A percentile compares a stretch with the other conserved stretches of the same genome.
These are phyloP conservation scores for Trichoderma arundinaceum DNA, from an alignment of 2,329 filamentous ascomycete genomes.

Conservation along the genomic window DNA sequence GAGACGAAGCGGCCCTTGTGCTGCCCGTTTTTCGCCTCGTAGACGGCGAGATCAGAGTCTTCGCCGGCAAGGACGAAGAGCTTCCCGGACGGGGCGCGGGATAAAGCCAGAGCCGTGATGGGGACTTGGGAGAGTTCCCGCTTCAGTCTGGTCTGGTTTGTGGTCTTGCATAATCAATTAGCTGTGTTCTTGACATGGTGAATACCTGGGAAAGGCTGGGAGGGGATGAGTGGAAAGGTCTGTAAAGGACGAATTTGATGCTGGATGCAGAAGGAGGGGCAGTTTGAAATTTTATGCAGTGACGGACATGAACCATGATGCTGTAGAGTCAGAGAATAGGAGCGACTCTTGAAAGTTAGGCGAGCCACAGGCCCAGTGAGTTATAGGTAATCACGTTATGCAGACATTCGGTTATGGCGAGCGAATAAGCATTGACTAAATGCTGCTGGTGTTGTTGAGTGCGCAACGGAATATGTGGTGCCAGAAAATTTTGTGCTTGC, in stretches of 20 bases:
- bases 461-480: constrained; percentile 6
- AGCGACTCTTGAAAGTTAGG: neutral
- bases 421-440: neutral
- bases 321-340: no score
- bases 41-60: constrained; percentile 63
- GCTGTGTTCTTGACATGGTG: neutral
- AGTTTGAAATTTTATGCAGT: constrained; percentile 1
- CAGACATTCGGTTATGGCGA: neutral
- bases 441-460: neutral
- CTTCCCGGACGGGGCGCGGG: constrained; percentile 41
- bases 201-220: neutral
- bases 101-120: constrained; percentile 65
- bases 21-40: constrained; percentile 47
- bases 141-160: constrained; percentile 35
- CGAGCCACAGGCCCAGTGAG: constrained; percentile 8
- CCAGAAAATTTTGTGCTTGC: constrained; percentile 22
- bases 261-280: constrained; percentile 23
- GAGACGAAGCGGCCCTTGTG: constrained; percentile 46
- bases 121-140: constrained; percentile 56
- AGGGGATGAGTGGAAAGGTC: no score
- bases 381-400: neutral
- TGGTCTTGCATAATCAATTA: constrained; percentile 12
- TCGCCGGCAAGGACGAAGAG: constrained; percentile 63
- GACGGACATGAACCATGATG: constrained; percentile 27
- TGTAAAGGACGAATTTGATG: neutral